Evolutionary conservation across 108 stramenopile species (phyloP), one percentile per base, ranked within the genome.

Genomic region (Conticribra guillardii): DNA sequence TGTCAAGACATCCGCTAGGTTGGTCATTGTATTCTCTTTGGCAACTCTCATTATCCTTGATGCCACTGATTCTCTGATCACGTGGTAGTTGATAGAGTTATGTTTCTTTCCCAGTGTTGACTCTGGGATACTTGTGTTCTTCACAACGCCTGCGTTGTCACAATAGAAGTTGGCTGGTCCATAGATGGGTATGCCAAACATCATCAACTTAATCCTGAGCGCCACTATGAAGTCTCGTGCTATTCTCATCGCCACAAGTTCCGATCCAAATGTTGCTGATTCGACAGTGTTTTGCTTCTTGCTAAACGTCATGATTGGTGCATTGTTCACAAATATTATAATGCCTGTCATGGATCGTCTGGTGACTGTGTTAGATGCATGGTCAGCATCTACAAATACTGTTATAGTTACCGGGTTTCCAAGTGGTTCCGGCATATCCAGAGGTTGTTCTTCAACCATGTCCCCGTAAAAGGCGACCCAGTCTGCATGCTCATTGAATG

Each of bases 381-480:
- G n/a, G n/a, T n/a, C 55, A 0, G 76, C 61, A 31, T 78, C 70
- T 18, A 78, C 44, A 26, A 48, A 78, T 19, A n/a, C n/a, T 17
- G 15, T 4, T 1, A 73, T 67, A 19, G 1, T 51, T 23, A 73
- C 66, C 8, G 72, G 47, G 1, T 72, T 52, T 0, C 71, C 66
- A 29, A 66, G 59, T n/a, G 76, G 76, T n/a, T 54, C 18, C 0
- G 76, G 69, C 62, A 64, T 69, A 1, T 54, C 46, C 4, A 44
- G 46, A 1, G 70, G 76, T 4, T 57, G 46, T 22, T 61, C 67
- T 28, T 76, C 69, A 4, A 9, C 19, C 15, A 61, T 31, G 27
- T 76, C 60, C 30, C 66, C 66, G 47, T 76, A 76, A 23, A 54
- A 75, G 2, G 67, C 65, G 4, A 48, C 55, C 76, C 76, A 78